Evolutionary conservation across 768 basidiomycete species (phyloP).

Genomic region (Amanita thiersii): DNA sequence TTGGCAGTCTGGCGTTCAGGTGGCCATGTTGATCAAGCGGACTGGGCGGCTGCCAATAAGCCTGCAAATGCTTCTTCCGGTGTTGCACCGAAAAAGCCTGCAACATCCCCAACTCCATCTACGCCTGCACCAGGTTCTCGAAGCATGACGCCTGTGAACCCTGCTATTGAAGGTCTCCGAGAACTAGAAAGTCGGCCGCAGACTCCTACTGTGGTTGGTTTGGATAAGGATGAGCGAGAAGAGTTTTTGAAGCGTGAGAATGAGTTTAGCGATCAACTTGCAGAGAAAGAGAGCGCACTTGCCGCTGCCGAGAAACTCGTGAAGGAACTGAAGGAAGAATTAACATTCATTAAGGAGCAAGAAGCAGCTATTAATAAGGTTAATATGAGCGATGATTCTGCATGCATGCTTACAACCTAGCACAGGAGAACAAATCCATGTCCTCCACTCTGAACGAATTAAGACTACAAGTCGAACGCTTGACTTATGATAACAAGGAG

Average conservation of each 20-base stretch:
- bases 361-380: slow-evolving; percentile 75
- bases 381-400: slow-evolving; percentile 11
- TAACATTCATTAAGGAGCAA: slow-evolving; percentile 87
- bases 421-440: slow-evolving; percentile 89
- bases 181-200: slow-evolving; percentile 82
- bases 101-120: slow-evolving; percentile 57
- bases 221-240: slow-evolving; percentile 96
- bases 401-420: neutral
- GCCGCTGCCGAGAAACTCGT: slow-evolving; percentile 77
- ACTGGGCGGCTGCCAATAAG: slow-evolving; percentile 74
- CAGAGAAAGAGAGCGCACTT: slow-evolving; percentile 84
- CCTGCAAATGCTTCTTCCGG: slow-evolving; percentile 41
- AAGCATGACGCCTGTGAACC: slow-evolving; percentile 68
- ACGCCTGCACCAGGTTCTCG: slow-evolving; percentile 41
- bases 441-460: slow-evolving; percentile 90
- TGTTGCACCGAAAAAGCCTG: slow-evolving; percentile 52
- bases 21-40: slow-evolving; percentile 70
- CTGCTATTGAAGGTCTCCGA: slow-evolving; percentile 62
- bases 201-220: slow-evolving; percentile 80
- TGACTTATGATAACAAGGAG: slow-evolving; percentile 96
- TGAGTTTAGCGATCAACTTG: slow-evolving; percentile 87
- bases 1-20: slow-evolving; percentile 85
- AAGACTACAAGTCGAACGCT: slow-evolving; percentile 80
- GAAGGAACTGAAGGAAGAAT: slow-evolving; percentile 82
- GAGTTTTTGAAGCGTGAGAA: slow-evolving; percentile 96